phyloP scores from a whole-genome alignment of 2,329 filamentous ascomycete species.

The Nothophaeocryptopus gaeumannii region DNA sequence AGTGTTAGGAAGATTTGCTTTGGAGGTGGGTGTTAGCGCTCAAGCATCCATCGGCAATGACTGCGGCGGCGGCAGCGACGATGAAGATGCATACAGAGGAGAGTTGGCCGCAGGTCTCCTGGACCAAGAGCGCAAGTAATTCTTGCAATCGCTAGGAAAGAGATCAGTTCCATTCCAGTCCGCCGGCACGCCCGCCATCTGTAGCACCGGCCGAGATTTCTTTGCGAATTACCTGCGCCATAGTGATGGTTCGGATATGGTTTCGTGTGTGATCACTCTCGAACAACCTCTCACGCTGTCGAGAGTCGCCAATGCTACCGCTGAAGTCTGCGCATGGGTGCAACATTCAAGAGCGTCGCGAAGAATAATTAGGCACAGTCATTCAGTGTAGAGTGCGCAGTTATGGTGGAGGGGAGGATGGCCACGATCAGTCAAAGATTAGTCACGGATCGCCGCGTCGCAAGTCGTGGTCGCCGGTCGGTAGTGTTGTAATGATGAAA shows the following conservation, averaged over 20 bases:
- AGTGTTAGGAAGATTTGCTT: constrained; percentile 83
- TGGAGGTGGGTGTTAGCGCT: constrained; percentile 10
- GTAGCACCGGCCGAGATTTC: background rate
- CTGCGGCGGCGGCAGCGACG: background rate
- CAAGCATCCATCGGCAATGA: background rate
- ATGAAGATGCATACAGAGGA: constrained; percentile 67
- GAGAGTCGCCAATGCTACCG: constrained; percentile 33
- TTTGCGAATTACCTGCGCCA: constrained; percentile 15
- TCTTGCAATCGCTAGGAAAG: constrained; percentile 70
- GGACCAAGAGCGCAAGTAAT: constrained; percentile 84
- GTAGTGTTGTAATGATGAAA: too few species aligned
- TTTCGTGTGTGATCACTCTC: constrained; percentile 18
- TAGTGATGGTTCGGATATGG: background rate
- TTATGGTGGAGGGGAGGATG: background rate
- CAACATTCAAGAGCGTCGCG: constrained; percentile 3
- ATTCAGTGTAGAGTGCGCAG: background rate
- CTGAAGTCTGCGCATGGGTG: constrained; percentile 31
- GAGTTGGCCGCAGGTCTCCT: constrained; percentile 86
- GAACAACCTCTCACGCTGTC: constrained; percentile 38
- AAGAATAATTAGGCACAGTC: background rate
- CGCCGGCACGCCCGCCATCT: constrained; percentile 1
- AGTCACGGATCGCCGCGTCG: too few species aligned
- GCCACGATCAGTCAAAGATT: background rate
- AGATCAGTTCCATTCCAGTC: constrained; percentile 20
- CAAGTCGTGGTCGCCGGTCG: too few species aligned